Evolutionary conservation across 345 rosid genomes (phyloP).

Genomic region (Nephelium lappaceum): DNA sequence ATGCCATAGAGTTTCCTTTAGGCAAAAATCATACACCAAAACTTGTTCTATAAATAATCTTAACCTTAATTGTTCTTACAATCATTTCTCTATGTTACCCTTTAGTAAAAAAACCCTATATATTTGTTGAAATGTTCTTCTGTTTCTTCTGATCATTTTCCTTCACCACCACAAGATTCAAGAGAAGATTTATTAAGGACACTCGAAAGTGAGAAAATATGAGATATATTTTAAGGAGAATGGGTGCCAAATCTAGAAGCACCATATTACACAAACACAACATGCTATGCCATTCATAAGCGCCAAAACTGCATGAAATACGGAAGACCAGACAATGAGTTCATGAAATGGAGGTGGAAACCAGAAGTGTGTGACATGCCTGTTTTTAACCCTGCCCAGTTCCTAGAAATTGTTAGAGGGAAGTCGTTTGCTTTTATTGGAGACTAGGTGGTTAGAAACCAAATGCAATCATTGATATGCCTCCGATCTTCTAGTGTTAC

Average conservation of each 20-base stretch:
- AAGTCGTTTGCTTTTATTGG: constrained; percentile 90
- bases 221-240: constrained; percentile 78
- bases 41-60: constrained; percentile 8
- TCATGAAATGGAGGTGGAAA: constrained; percentile 83
- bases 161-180: neutral
- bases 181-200: neutral
- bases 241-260: constrained; percentile 76
- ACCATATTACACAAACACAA: constrained; percentile 84
- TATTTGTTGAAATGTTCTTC: neutral
- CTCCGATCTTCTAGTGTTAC: constrained; percentile 41
- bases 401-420: constrained; percentile 66
- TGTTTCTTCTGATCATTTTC: neutral
- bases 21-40: constrained; percentile 6
- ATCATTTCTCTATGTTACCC: constrained; percentile 30
- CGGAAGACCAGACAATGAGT: constrained; percentile 74
- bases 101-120: neutral
- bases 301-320: constrained; percentile 93
- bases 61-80: constrained; percentile 25
- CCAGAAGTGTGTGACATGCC: constrained; percentile 77
- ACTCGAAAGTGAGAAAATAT: neutral
- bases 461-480: constrained; percentile 96
- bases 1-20: neutral
- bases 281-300: constrained; percentile 93
- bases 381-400: constrained; percentile 67
- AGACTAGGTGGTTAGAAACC: constrained; percentile 88